Conservation (phyloP, 169 alveolate genomes). For the Plasmodium knowlesi region DNA sequence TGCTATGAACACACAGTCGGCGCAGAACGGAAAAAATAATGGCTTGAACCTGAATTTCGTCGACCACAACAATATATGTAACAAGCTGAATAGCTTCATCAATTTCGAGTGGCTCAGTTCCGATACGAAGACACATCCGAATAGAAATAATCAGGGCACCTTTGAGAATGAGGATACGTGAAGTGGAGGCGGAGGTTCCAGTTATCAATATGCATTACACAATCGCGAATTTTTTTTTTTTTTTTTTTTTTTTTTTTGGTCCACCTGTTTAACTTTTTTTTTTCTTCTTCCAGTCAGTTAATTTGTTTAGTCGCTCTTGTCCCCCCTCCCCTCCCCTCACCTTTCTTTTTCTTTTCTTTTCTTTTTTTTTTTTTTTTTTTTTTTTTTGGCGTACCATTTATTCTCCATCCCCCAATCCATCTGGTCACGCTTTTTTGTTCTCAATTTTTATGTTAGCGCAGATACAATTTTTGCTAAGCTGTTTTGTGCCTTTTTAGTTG, state of each 20-base stretch:
- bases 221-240: background rate
- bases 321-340: background rate
- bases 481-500: constrained; percentile 3
- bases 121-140: constrained; percentile 9
- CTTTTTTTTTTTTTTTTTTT: background rate
- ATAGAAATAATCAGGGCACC: constrained; percentile 5
- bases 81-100: constrained; percentile 42
- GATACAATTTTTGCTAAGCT: background rate
- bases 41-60: background rate
- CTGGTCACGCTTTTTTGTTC: background rate
- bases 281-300: background rate
- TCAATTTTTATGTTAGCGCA: background rate
- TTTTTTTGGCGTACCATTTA: background rate
- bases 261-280: background rate
- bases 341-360: background rate
- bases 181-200: background rate
- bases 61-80: constrained; percentile 47
- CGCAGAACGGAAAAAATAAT: constrained; percentile 15
- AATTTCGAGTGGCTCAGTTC: constrained; percentile 43
- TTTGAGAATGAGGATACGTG: constrained; percentile 6
- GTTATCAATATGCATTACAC: background rate
- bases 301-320: background rate
- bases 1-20: background rate
- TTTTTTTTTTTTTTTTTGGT: background rate
- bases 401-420: background rate